Conservation (phyloP, 2,329 filamentous ascomycete genomes). For the Aspergillus costaricaensis region DNA sequence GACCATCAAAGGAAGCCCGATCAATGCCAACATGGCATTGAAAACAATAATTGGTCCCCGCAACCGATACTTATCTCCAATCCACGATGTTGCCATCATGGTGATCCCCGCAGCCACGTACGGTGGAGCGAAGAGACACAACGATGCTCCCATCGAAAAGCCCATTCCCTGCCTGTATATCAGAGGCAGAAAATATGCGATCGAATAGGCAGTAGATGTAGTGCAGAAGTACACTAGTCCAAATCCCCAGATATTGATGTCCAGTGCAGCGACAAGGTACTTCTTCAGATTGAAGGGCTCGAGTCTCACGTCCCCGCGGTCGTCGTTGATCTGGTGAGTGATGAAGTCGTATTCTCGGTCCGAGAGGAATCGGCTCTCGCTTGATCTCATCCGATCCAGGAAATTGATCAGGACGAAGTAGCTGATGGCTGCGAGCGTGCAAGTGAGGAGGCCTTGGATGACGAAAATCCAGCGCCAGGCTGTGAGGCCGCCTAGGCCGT, state of each 20-base stretch:
- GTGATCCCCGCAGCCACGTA: conserved; percentile 27
- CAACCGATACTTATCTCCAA: conserved; percentile 30
- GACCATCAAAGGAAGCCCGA: conserved; percentile 31
- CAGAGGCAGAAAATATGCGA: conserved; percentile 23
- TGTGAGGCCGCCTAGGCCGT: conserved; percentile 45
- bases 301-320: conserved; percentile 56
- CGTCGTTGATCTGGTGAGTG: conserved; percentile 51
- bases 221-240: conserved; percentile 31
- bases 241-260: conserved; percentile 64
- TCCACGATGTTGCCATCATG: conserved; percentile 26
- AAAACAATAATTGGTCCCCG: conserved; percentile 29
- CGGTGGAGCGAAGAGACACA: conserved; percentile 34
- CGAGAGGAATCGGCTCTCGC: conserved; percentile 52
- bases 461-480: conserved; percentile 71
- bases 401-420: conserved; percentile 67
- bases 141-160: conserved; percentile 25
- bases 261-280: conserved; percentile 52
- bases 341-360: conserved; percentile 48
- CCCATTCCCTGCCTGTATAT: conserved; percentile 29
- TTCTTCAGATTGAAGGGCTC: conserved; percentile 52
- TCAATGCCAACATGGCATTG: conserved; percentile 27
- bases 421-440: conserved; percentile 50
- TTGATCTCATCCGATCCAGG: conserved; percentile 56
- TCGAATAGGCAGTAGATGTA: conserved; percentile 20
- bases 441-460: conserved; percentile 54